Percentiles rank a stretch among this genome's conserved stretches.
Conservation (phyloP, 257 asterid genomes). For the Nicotiana sylvestris region DNA sequence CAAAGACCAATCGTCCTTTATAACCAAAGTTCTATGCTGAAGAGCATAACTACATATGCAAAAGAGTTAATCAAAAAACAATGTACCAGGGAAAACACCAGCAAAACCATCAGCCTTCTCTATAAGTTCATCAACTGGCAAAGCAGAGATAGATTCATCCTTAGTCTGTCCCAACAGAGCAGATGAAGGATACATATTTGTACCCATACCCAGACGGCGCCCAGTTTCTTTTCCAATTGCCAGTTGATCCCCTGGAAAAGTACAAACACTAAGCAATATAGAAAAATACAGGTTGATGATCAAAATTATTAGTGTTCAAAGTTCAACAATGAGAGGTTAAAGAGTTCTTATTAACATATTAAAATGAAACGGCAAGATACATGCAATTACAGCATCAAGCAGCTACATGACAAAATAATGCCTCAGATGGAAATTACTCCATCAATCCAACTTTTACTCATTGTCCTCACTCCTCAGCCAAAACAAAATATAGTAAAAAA, state of each 20-base stretch:
- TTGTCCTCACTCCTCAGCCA: neutral
- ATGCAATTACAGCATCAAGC: neutral
- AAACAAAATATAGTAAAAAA: neutral
- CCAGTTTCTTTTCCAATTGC: conserved; percentile 99
- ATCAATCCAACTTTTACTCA: neutral
- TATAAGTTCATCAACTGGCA: conserved; percentile 94
- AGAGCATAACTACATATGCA: neutral
- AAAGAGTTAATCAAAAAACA: neutral
- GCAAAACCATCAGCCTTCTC: conserved; percentile 99
- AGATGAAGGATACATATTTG: conserved; percentile 97
- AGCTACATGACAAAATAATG: neutral
- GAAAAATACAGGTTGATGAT: neutral
- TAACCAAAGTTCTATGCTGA: neutral
- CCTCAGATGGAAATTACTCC: neutral
- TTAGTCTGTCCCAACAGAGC: conserved; percentile 92
- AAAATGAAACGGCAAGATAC: neutral
- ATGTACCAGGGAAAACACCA: conserved; percentile 93
- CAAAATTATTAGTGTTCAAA: neutral
- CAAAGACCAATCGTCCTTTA: neutral
- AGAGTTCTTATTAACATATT: neutral
- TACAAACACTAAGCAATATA: neutral
- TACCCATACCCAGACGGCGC: conserved; percentile 96
- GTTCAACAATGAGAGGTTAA: neutral
- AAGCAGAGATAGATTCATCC: conserved; percentile 87
- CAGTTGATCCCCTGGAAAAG: conserved; percentile 78